Evolutionary conservation across 805 yeast species (phyloP), one percentile per base, ranked within the genome.

Genomic region (Lachancea dasiensis): DNA sequence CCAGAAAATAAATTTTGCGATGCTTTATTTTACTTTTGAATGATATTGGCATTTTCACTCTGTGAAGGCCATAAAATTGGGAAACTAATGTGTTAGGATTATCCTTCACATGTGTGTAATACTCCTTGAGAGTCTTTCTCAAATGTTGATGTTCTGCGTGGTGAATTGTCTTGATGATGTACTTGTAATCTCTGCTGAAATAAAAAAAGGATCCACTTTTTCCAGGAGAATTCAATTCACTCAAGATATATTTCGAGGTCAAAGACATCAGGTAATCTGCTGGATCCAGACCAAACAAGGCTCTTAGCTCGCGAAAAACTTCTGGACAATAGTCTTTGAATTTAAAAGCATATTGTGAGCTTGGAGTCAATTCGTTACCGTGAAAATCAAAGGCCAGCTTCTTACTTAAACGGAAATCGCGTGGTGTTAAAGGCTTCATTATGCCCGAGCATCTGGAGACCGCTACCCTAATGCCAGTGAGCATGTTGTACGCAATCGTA

Each of bases 151-250:
- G 97, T 54, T 92, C 99, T 1, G 92, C 64, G 52, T 85, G 95
- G 57, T 86, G 97, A 39, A 92, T 87, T 0, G 99, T 92, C 60
- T 92, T 92, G 62, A 92, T 94, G 56, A 92, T 92, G 63, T 85
- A 92, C 46, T 90, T 73, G 64, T 81, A 89, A 64, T 94, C 98
- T 44, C 95, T 69, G 5, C 97, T 86, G 60, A 84, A 94, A 65
- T 92, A 92, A 57, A 92, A 92, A 55, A 90, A 90, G 0, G 96
- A 86, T 0, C 98, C 98, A 53, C 95, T 82, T 60, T 92, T 92
- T 3, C 98, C 98, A 0, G 97, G 97, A 1, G 97, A 87, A 15
- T 90, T 95, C 47, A 87, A 67, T 62, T 90, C 97, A 19, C 92
- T 82, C 26, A 92, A 72, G 45, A 92, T 84, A 55, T 90, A 90